Conservation (phyloP, 2,329 filamentous ascomycete genomes). For the Colletotrichum sp. region DNA sequence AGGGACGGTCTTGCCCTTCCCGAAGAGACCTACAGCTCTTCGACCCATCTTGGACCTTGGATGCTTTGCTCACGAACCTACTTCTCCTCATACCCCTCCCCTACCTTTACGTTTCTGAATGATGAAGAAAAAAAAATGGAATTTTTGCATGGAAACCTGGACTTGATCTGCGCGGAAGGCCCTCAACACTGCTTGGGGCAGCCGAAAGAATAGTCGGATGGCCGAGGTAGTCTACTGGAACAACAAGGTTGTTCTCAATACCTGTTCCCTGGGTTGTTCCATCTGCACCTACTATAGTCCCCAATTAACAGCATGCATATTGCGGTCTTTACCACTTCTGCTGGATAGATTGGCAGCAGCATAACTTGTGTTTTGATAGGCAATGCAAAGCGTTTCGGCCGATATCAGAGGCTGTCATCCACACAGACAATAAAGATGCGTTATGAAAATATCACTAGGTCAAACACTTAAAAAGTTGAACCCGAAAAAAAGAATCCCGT, state of each 20-base stretch:
- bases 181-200: not conserved
- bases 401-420: not conserved
- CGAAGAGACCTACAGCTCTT: not conserved
- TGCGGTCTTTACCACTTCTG: slow-evolving; percentile 13
- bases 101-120: slow-evolving; percentile 15
- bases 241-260: not conserved
- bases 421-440: not conserved
- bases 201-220: not conserved
- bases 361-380: not conserved
- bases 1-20: slow-evolving; percentile 1
- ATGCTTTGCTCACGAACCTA: slow-evolving; percentile 15
- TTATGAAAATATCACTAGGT: not conserved
- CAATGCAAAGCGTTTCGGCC: not conserved
- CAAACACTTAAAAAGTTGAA: not conserved
- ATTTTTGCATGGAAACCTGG: slow-evolving; percentile 16
- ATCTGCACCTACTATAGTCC: slow-evolving; percentile 16
- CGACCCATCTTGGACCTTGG: not conserved
- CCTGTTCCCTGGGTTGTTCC: not conserved
- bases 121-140: slow-evolving; percentile 8
- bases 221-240: not conserved
- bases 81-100: slow-evolving; percentile 18
- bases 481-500: not conserved
- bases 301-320: slow-evolving; percentile 10
- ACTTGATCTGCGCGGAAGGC: slow-evolving; percentile 9
- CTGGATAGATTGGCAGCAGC: slow-evolving; percentile 12